These are phyloP conservation scores for Arabis hirsuta DNA, from an alignment of 345 rosid genomes.

Conservation along the genomic window DNA sequence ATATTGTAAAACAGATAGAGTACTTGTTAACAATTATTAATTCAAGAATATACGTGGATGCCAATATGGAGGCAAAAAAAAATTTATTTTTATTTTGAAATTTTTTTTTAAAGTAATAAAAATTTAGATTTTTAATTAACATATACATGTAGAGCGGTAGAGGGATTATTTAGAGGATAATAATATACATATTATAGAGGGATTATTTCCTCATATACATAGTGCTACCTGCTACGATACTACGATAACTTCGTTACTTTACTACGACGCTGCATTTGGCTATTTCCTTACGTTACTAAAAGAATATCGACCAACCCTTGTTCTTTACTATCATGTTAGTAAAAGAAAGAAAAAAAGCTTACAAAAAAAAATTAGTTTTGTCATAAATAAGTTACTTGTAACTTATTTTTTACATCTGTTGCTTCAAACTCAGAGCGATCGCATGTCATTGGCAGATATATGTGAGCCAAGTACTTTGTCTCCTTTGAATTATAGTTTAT, in stretches of 20 bases:
- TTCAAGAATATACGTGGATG: constrained; percentile 1
- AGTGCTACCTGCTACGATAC: constrained; percentile 34
- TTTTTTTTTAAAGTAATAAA: too few species aligned
- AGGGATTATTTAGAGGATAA: too few species aligned
- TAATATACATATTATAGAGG: too few species aligned
- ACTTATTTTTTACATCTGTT: too few species aligned
- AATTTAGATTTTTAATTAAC: too few species aligned
- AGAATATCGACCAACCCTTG: constrained; percentile 7
- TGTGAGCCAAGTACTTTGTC: background rate
- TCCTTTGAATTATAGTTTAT: background rate
- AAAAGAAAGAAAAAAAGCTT: too few species aligned
- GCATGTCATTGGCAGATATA: constrained; percentile 17
- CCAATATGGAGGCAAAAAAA: constrained; percentile 2
- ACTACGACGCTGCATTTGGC: constrained; percentile 17
- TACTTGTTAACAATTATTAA: background rate
- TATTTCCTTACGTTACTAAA: background rate
- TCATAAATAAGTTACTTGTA: too few species aligned
- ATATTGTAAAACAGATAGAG: too few species aligned
- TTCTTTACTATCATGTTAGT: background rate
- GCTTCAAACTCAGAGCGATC: background rate
- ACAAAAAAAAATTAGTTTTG: too few species aligned
- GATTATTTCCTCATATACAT: background rate
- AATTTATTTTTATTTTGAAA: too few species aligned
- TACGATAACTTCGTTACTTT: constrained; percentile 20
- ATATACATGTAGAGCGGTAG: too few species aligned